Evolutionary conservation across 495 filamentous ascomycete genomes (phyloP).

Genomic region (Lasiosphaeria ovina): DNA sequence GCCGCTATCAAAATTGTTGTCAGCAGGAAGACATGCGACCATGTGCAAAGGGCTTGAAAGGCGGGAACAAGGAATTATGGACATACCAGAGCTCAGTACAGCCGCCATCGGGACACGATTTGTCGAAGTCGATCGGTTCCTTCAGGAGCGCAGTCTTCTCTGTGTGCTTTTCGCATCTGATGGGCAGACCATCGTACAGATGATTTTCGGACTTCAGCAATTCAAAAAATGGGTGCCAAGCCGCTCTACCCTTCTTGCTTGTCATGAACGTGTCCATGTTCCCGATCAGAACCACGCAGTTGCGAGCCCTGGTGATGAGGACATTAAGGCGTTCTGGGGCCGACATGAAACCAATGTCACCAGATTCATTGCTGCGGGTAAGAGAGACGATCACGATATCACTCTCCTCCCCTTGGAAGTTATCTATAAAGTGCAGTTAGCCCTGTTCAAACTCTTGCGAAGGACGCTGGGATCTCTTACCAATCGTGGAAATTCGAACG

Average conservation of each 20-base stretch:
- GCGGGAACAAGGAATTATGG: too few relatives aligned
- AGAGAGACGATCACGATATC: conserved; percentile 69
- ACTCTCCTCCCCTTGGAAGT: conserved; percentile 80
- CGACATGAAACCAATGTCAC: conserved; percentile 75
- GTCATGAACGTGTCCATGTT: conserved; percentile 66
- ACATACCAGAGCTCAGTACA: conserved; percentile 64
- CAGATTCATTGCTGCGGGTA: conserved; percentile 61
- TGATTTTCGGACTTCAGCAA: conserved; percentile 51
- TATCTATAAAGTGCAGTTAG: conserved; percentile 47
- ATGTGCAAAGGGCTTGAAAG: conserved; percentile 21
- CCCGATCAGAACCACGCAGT: conserved; percentile 69
- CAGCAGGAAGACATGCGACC: conserved; percentile 29
- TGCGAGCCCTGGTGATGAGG: conserved; percentile 65
- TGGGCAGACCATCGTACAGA: conserved; percentile 68
- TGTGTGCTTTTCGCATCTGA: conserved; percentile 67
- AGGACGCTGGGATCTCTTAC: conserved; percentile 29
- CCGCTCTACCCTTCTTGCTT: conserved; percentile 56
- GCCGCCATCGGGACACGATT: conserved; percentile 69
- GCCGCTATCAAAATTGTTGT: conserved; percentile 34
- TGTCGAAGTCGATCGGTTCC: conserved; percentile 56
- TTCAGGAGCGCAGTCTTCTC: conserved; percentile 45
- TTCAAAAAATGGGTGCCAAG: conserved; percentile 61
- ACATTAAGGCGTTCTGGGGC: conserved; percentile 70
- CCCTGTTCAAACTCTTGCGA: not conserved
- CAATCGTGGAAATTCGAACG: conserved; percentile 65